phyloP scores from a whole-genome alignment of 352 stramenopile species.

The Phytophthora syringae region DNA sequence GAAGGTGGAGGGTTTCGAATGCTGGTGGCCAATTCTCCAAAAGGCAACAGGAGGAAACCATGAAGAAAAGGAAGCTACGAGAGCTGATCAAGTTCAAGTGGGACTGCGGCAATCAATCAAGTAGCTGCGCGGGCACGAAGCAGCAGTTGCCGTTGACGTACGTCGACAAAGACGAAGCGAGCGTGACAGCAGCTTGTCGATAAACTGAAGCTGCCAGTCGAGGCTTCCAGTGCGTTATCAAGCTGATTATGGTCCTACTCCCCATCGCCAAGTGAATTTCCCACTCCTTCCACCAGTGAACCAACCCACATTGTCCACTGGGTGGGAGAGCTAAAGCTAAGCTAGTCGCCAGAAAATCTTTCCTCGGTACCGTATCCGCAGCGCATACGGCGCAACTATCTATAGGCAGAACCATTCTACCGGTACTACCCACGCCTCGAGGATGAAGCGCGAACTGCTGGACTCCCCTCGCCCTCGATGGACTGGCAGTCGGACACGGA shows the following conservation, averaged over 20 bases:
- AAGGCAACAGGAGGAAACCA: too few relatives aligned
- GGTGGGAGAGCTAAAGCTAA: background rate
- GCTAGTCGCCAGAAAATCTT: slow-evolving; percentile 1
- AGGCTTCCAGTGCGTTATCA: slow-evolving; percentile 12
- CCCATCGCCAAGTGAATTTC: too few relatives aligned
- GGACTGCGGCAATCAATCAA: slow-evolving; percentile 21
- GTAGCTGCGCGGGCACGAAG: too few relatives aligned
- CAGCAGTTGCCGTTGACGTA: too few relatives aligned
- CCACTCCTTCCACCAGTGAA: background rate
- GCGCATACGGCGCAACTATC: background rate
- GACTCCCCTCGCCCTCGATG: background rate
- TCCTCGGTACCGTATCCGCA: background rate
- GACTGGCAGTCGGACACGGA: slow-evolving; percentile 14
- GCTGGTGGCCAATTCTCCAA: too few relatives aligned
- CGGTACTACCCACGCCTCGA: too few relatives aligned
- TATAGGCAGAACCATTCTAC: slow-evolving; percentile 13
- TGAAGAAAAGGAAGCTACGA: background rate
- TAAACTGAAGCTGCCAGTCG: slow-evolving; percentile 32
- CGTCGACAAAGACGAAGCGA: background rate
- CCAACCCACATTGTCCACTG: background rate
- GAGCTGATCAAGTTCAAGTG: slow-evolving; percentile 32
- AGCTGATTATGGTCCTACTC: slow-evolving; percentile 2
- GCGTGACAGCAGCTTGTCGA: slow-evolving; percentile 14
- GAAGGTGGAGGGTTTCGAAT: too few relatives aligned
- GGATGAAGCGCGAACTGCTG: slow-evolving; percentile 15